Conservation (phyloP, 208 protist genomes). For the Porcisia deanei region DNA sequence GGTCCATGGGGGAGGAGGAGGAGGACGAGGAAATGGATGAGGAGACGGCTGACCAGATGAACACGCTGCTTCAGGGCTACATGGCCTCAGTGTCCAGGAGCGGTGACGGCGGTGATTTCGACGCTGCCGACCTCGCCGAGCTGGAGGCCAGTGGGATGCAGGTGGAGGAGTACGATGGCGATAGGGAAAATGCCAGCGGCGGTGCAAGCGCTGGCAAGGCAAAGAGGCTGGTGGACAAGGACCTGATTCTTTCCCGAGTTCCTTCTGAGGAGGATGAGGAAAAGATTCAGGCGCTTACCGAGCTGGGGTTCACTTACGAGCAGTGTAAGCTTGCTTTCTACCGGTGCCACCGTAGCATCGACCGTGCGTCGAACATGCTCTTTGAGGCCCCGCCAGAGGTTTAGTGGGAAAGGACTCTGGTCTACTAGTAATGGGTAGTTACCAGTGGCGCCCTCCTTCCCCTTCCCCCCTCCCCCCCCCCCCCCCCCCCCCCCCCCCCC, state of each 20-base stretch:
- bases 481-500: background rate
- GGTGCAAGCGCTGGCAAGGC: slow-evolving; percentile 3
- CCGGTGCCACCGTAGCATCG: slow-evolving; percentile 72
- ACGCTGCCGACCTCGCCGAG: slow-evolving; percentile 22
- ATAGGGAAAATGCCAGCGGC: background rate
- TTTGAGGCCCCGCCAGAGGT: slow-evolving; percentile 87
- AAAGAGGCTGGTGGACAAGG: slow-evolving; percentile 33
- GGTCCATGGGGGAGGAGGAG: slow-evolving; percentile 35
- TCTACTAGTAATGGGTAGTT: background rate
- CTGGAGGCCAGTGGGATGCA: slow-evolving; percentile 33
- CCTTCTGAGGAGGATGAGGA: slow-evolving; percentile 76
- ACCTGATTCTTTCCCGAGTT: slow-evolving; percentile 55
- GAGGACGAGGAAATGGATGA: slow-evolving; percentile 31
- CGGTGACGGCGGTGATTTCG: slow-evolving; percentile 14
- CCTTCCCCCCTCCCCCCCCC: no score
- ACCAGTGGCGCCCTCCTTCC: background rate
- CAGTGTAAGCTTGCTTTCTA: slow-evolving; percentile 88
- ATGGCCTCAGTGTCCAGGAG: background rate
- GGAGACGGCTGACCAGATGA: slow-evolving; percentile 32
- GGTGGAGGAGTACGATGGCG: slow-evolving; percentile 23
- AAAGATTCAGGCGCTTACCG: slow-evolving; percentile 83
- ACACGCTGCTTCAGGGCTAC: slow-evolving; percentile 21
- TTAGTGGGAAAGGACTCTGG: slow-evolving; percentile 20
- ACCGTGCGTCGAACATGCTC: slow-evolving; percentile 83
- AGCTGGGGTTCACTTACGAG: slow-evolving; percentile 83